phyloP scores from a whole-genome alignment of 768 basidiomycete genomes.

The Leccinum uliginosum region DNA sequence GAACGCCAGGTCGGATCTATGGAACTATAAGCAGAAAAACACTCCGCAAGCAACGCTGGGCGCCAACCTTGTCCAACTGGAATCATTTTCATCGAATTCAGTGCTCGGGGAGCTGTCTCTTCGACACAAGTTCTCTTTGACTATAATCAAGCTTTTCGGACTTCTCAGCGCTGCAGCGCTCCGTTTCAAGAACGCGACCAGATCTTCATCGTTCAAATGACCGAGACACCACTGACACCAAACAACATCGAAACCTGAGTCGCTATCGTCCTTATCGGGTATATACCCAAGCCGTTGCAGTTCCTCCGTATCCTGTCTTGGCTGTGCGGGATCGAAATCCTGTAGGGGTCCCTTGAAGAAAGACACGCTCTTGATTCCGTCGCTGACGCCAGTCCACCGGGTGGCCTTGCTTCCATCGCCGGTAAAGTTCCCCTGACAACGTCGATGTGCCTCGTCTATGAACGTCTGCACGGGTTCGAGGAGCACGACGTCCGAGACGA shows the following conservation, averaged over 20 bases:
- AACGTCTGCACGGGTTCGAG: constrained; percentile 85
- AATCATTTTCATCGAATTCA: constrained; percentile 82
- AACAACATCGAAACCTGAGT: constrained; percentile 76
- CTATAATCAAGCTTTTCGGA: constrained; percentile 61
- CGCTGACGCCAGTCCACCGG: constrained; percentile 66
- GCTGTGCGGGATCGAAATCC: constrained; percentile 65
- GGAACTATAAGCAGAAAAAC: constrained; percentile 4
- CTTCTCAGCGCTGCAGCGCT: constrained; percentile 57
- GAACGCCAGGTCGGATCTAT: constrained; percentile 82
- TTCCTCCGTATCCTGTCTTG: constrained; percentile 35
- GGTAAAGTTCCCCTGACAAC: constrained; percentile 34
- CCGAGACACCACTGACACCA: constrained; percentile 99
- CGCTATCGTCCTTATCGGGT: constrained; percentile 50
- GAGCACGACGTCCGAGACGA: constrained; percentile 82
- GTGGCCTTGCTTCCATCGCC: constrained; percentile 26
- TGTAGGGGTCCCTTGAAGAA: constrained; percentile 81
- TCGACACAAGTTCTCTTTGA: constrained; percentile 88
- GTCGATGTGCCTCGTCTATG: constrained; percentile 61
- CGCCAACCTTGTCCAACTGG: constrained; percentile 80
- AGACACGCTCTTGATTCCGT: constrained; percentile 64
- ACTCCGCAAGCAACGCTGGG: not conserved
- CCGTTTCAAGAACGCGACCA: constrained; percentile 70
- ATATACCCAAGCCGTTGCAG: constrained; percentile 66
- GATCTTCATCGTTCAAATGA: constrained; percentile 72
- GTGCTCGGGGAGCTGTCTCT: constrained; percentile 51